These are phyloP conservation scores for Exophiala xenobiotica DNA, from an alignment of 2,329 filamentous ascomycete genomes.

Conservation along the genomic window DNA sequence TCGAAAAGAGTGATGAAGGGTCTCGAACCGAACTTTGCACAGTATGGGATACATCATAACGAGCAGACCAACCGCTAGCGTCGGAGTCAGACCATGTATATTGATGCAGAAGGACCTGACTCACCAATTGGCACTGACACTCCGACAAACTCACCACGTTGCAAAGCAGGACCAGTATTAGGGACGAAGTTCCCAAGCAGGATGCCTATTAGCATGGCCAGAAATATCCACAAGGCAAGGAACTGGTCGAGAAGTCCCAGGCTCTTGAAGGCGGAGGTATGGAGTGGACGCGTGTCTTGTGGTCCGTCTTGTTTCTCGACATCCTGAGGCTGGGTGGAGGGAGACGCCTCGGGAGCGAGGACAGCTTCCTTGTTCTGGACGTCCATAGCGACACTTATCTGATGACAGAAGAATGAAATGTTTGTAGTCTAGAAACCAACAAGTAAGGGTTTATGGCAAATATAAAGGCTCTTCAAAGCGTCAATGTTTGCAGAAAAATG, in stretches of 20 bases:
- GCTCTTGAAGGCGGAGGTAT: constrained; percentile 42
- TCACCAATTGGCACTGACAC: constrained; percentile 66
- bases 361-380: constrained; percentile 12
- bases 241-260: constrained; percentile 63
- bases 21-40: constrained; percentile 80
- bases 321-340: constrained; percentile 1
- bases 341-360: neutral
- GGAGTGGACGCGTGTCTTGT: neutral
- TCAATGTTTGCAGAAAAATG: neutral
- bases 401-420: neutral
- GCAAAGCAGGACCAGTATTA: constrained; percentile 59
- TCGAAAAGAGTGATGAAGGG: constrained; percentile 65
- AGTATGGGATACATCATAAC: constrained; percentile 96
- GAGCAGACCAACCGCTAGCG: constrained; percentile 69
- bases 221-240: constrained; percentile 70
- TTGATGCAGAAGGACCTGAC: constrained; percentile 28
- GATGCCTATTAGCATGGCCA: constrained; percentile 75
- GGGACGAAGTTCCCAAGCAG: constrained; percentile 74
- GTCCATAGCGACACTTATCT: neutral
- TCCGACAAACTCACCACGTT: constrained; percentile 70
- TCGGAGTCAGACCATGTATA: neutral
- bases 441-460: neutral
- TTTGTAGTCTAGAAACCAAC: neutral
- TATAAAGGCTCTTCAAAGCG: neutral
- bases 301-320: constrained; percentile 12